These are phyloP conservation scores for Aristolochia californica DNA, from an alignment of 164 flowering plant species.

Conservation along the genomic window DNA sequence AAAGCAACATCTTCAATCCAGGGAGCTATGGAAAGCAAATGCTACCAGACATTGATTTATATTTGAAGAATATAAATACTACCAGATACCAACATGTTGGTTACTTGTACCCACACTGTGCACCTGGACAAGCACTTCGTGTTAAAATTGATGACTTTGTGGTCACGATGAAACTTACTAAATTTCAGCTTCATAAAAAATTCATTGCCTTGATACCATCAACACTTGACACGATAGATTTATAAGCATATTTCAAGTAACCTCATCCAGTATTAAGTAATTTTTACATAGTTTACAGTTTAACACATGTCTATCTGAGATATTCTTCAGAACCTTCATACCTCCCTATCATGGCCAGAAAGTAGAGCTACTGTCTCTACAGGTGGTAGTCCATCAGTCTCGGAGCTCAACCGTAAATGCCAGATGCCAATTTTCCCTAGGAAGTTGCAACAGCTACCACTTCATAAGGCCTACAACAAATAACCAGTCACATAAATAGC, in stretches of 20 bases:
- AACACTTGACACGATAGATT: no score
- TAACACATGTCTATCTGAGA: not conserved
- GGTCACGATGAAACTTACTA: no score
- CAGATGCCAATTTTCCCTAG: constrained; percentile 83
- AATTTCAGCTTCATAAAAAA: no score
- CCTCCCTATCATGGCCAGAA: constrained; percentile 80
- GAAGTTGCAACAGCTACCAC: constrained; percentile 74
- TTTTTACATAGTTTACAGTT: not conserved
- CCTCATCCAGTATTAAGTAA: not conserved
- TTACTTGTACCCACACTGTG: no score
- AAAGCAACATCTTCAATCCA: not conserved
- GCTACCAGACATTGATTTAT: no score
- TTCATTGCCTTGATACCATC: no score
- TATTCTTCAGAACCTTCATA: constrained; percentile 12
- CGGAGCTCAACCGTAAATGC: constrained; percentile 75
- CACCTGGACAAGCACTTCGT: no score
- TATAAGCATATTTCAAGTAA: not conserved
- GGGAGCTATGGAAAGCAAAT: no score
- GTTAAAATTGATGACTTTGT: no score
- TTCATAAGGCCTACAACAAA: constrained; percentile 70
- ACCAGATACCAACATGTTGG: no score
- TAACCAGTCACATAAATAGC: not conserved
- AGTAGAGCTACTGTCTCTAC: constrained; percentile 65
- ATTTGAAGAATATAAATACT: no score
- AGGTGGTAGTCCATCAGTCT: constrained; percentile 68